Percentiles rank a stretch among this genome's conserved stretches.
These are phyloP conservation scores for Wilcoxina mikolae DNA, from an alignment of 495 filamentous ascomycete species.

Conservation along the genomic window DNA sequence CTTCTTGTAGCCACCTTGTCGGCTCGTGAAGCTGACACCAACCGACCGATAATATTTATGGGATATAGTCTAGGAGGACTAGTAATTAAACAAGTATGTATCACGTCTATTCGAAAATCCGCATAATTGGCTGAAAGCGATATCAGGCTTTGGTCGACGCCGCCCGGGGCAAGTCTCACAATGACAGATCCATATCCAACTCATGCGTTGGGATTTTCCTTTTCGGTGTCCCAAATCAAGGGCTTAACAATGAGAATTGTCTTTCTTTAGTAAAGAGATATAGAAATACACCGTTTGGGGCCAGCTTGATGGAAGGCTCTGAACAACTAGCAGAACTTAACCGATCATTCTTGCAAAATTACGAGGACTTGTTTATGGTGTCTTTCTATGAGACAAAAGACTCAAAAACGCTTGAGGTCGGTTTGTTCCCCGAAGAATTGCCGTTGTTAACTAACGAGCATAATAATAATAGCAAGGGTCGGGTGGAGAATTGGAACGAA, in stretches of 20 bases:
- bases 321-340: constrained; percentile 8
- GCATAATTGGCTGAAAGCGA: background rate
- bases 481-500: too few species aligned
- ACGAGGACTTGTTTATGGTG: too few species aligned
- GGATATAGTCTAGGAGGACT: constrained; percentile 31
- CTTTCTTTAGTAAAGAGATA: background rate
- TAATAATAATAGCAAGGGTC: too few species aligned
- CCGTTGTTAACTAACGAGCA: too few species aligned
- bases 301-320: constrained; percentile 5
- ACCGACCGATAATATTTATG: constrained; percentile 28
- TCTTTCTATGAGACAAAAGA: too few species aligned
- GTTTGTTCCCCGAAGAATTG: too few species aligned
- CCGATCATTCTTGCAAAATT: too few species aligned
- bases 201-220: constrained; percentile 18
- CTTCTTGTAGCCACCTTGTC: too few species aligned
- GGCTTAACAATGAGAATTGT: constrained; percentile 14
- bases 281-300: background rate
- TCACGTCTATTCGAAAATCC: too few species aligned
- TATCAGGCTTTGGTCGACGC: background rate
- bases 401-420: too few species aligned
- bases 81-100: constrained; percentile 25
- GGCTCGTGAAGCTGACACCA: constrained; percentile 1
- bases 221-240: constrained; percentile 22
- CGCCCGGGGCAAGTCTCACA: background rate
- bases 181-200: constrained; percentile 2